phyloP scores from a whole-genome alignment of 2,329 filamentous ascomycete genomes.

The Alternaria dauci region DNA sequence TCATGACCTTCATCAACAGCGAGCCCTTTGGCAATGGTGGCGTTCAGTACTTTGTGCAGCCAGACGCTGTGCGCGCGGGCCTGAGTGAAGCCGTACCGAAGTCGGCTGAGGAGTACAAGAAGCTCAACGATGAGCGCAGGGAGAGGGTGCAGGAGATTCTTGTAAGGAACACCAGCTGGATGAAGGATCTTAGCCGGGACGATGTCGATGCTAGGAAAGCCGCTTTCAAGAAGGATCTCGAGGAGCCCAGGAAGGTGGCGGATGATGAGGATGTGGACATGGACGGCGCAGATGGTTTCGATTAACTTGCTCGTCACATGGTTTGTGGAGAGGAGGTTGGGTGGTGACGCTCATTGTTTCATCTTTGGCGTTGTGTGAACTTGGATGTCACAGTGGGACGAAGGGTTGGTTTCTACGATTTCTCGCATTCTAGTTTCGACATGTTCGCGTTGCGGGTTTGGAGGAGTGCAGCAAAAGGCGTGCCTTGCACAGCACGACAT shows the following conservation, averaged over 20 bases:
- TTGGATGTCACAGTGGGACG: slow-evolving; percentile 10
- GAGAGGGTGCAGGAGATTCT: slow-evolving; percentile 53
- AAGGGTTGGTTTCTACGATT: not conserved
- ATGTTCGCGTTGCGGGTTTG: slow-evolving; percentile 2
- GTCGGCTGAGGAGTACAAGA: slow-evolving; percentile 44
- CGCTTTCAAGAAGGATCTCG: slow-evolving; percentile 43
- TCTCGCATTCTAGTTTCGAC: not conserved
- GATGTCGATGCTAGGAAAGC: slow-evolving; percentile 57
- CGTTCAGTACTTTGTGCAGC: slow-evolving; percentile 54
- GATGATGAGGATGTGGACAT: slow-evolving; percentile 47
- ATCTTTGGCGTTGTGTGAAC: slow-evolving; percentile 3
- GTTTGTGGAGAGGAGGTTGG: not conserved
- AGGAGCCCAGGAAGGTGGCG: slow-evolving; percentile 30
- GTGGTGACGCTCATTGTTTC: slow-evolving; percentile 3
- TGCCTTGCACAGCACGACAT: slow-evolving; percentile 6
- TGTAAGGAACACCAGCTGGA: slow-evolving; percentile 56
- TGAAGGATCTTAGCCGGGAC: slow-evolving; percentile 57
- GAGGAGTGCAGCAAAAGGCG: slow-evolving; percentile 10
- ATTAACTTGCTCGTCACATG: not conserved
- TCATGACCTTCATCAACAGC: slow-evolving; percentile 54
- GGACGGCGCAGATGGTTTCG: slow-evolving; percentile 32
- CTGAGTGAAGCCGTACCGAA: slow-evolving; percentile 46
- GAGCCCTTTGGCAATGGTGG: slow-evolving; percentile 44
- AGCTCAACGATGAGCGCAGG: slow-evolving; percentile 39
- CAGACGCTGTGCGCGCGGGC: slow-evolving; percentile 45